phyloP scores from a whole-genome alignment of 129 eudicot genomes.

The Tagetes patula region DNA sequence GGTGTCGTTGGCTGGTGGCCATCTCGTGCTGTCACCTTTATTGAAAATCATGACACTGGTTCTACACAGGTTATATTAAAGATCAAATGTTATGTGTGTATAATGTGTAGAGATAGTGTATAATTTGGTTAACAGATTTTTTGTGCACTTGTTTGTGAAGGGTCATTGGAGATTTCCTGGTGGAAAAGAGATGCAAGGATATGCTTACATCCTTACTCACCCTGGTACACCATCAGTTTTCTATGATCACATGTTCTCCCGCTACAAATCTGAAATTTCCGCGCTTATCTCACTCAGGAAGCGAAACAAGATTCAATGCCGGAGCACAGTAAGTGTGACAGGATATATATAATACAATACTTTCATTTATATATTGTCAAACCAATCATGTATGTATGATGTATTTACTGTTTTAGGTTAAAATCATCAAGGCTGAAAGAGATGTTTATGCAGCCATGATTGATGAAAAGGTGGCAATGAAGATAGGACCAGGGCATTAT shows the following conservation, averaged over 20 bases:
- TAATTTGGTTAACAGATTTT: neutral
- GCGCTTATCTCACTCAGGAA: slow-evolving; percentile 70
- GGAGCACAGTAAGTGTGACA: slow-evolving; percentile 74
- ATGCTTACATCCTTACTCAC: slow-evolving; percentile 94
- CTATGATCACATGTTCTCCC: slow-evolving; percentile 86
- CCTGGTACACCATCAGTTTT: slow-evolving; percentile 97
- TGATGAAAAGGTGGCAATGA: slow-evolving; percentile 84
- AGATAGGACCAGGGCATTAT: slow-evolving; percentile 90
- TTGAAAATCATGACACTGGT: slow-evolving; percentile 99
- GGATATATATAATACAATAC: neutral
- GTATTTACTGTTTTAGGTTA: slow-evolving; percentile 41
- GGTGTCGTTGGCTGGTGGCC: slow-evolving; percentile 99
- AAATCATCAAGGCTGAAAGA: slow-evolving; percentile 70
- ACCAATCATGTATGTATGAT: no score
- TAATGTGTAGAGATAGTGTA: neutral
- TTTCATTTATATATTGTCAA: no score
- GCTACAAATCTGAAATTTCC: slow-evolving; percentile 50
- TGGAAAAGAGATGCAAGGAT: slow-evolving; percentile 99
- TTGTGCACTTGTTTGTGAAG: slow-evolving; percentile 34
- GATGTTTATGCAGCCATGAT: slow-evolving; percentile 90
- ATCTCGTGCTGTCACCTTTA: slow-evolving; percentile 97
- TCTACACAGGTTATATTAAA: slow-evolving; percentile 77
- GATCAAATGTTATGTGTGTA: neutral
- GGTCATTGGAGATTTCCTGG: slow-evolving; percentile 99
- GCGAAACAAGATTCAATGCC: slow-evolving; percentile 75